Percentiles rank a stretch among this genome's conserved stretches.
These are phyloP conservation scores for Solanum chaucha DNA, from an alignment of 257 asterid species.

Conservation along the genomic window DNA sequence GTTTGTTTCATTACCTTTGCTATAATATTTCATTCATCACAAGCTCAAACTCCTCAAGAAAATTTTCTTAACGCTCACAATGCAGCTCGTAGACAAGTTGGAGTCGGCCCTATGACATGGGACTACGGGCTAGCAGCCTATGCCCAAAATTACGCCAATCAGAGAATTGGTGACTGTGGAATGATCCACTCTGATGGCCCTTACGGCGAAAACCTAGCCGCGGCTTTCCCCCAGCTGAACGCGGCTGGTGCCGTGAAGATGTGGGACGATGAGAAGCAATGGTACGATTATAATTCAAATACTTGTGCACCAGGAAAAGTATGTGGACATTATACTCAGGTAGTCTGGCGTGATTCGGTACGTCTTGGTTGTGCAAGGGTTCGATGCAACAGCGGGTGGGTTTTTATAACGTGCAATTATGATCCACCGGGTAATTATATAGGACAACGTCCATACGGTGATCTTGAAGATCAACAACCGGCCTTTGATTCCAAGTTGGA, in stretches of 20 bases:
- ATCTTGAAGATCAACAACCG: background rate
- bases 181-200: constrained; percentile 23
- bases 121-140: constrained; percentile 17
- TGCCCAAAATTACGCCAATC: constrained; percentile 23
- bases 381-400: constrained; percentile 22
- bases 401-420: constrained; percentile 32
- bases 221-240: constrained; percentile 16
- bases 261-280: constrained; percentile 33
- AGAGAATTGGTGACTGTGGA: constrained; percentile 19
- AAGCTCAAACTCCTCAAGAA: constrained; percentile 16
- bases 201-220: constrained; percentile 52
- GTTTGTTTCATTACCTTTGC: background rate
- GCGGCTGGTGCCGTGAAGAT: constrained; percentile 19
- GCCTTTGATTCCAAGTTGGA: background rate
- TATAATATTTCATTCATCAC: background rate
- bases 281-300: constrained; percentile 8
- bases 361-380: constrained; percentile 34
- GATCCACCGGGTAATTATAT: constrained; percentile 15
- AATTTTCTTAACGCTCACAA: constrained; percentile 26
- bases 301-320: constrained; percentile 19
- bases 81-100: constrained; percentile 18
- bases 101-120: constrained; percentile 33
- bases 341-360: constrained; percentile 29
- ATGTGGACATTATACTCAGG: constrained; percentile 53
- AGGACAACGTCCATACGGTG: constrained; percentile 6